Base-by-base conservation (phyloP, 768 basidiomycete genomes). In the Mycena sanguinolenta region DNA sequence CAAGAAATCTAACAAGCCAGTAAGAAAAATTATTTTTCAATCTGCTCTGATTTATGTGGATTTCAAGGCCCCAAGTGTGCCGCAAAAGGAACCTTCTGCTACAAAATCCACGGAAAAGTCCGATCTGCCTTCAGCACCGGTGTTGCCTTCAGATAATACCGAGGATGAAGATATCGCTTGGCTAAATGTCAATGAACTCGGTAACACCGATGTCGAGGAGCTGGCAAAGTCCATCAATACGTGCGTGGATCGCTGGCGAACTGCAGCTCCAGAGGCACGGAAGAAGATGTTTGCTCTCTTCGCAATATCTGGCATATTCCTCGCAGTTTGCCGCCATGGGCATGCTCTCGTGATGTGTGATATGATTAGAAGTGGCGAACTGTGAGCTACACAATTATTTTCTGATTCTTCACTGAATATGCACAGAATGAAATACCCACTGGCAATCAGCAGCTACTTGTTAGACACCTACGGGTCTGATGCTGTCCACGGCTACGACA, bases 341-440 rank as follows among this genome's bases (percentile, higher is more conserved):
- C 46, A 46, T 46, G 46, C 23, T n/a, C 68, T 78, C 5, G 59
- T 71, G 0, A 65, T 76, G 10, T 75, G 71, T 58, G 77, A 80
- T 44, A 80, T 77, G 76, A 68, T 77, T 21, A 61, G 59, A 17
- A 77, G 77, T 25, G 75, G 77, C 1, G 77, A 79, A 63, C 52
- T 77, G 73, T 74, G 8, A 42, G 4, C 7, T 42, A 4, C 42
- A 17, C 19, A 6, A 42, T 42, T 42, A 9, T 17, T 17, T 42
- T 17, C 4, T 17, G 4, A 17, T 12, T 42, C 4, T 17, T 42
- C 4, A 42, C 42, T 4, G 42, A 9, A 17, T 17, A 14, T 38
- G 6, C 8, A 42, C 36, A 80, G 79, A 34, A 70, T 75, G 52
- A 81, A 81, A 38, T 79, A 80, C 57, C 75, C 76, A 3, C 63